Percentiles rank a stretch among this genome's conserved stretches.
phyloP scores from a whole-genome alignment of 2,329 filamentous ascomycete genomes.

The Fusarium pseudonygamai region DNA sequence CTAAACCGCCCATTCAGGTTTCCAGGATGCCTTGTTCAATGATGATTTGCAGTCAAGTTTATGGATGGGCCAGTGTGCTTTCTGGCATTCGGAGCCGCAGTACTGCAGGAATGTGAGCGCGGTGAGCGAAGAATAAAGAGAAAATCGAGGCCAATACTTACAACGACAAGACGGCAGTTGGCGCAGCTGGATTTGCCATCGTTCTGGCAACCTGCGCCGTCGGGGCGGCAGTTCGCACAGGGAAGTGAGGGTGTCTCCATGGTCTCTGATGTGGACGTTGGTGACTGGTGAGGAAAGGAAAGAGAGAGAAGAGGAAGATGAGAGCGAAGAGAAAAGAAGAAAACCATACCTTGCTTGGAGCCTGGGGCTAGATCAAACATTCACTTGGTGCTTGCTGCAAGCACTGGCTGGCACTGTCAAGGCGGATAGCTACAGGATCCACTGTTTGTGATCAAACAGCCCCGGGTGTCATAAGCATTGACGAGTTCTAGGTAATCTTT shows the following conservation, averaged over 20 bases:
- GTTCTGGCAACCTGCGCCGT: not conserved
- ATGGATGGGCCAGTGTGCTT: not conserved
- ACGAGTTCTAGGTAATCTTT: too few species aligned
- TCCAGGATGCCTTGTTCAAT: not conserved
- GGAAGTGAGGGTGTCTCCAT: not conserved
- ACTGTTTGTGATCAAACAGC: too few species aligned
- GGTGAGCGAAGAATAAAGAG: too few species aligned
- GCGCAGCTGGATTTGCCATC: not conserved
- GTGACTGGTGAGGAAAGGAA: too few species aligned
- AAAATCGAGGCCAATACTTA: not conserved
- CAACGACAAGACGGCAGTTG: not conserved
- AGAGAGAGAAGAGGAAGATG: not conserved
- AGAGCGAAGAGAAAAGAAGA: rapidly evolving
- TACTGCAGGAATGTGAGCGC: not conserved
- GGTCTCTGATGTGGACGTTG: not conserved
- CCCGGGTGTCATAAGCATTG: too few species aligned
- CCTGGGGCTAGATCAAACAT: not conserved
- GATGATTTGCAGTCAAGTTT: not conserved
- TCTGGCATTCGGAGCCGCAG: conserved; percentile 8
- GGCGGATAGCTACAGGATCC: not conserved
- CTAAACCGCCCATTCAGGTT: not conserved
- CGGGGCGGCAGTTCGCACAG: not conserved
- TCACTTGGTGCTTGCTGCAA: not conserved
- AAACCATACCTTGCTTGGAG: rapidly evolving
- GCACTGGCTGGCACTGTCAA: not conserved